phyloP scores from a whole-genome alignment of 2,329 filamentous ascomycete genomes.

The Talaromyces funiculosus region DNA sequence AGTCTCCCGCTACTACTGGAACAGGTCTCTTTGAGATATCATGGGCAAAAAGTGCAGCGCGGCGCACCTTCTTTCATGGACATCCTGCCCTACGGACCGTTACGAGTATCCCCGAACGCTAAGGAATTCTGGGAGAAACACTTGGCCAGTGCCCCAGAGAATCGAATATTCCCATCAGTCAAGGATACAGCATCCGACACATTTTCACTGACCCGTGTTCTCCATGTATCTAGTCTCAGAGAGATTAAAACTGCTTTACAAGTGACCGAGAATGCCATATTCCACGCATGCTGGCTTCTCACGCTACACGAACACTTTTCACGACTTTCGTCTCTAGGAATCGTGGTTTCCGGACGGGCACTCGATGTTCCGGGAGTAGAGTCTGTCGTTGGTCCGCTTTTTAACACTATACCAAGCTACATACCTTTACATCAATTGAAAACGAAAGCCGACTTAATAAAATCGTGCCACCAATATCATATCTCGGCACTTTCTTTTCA shows the following conservation, averaged over 20 bases:
- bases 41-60: slow-evolving; percentile 19
- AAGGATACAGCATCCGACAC: slow-evolving; percentile 17
- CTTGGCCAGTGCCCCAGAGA: slow-evolving; percentile 36
- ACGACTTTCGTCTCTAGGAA: slow-evolving; percentile 55
- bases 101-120: slow-evolving; percentile 47
- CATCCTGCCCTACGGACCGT: slow-evolving; percentile 63
- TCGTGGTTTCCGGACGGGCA: slow-evolving; percentile 72
- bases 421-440: slow-evolving; percentile 40
- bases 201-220: slow-evolving; percentile 18
- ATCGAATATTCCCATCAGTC: slow-evolving; percentile 24
- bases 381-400: slow-evolving; percentile 69
- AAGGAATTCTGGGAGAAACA: slow-evolving; percentile 63
- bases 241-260: slow-evolving; percentile 53
- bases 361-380: slow-evolving; percentile 62
- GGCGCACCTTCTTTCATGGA: slow-evolving; percentile 58
- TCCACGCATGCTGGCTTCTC: slow-evolving; percentile 69
- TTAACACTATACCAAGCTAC: slow-evolving; percentile 80
- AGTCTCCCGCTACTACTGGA: slow-evolving; percentile 66
- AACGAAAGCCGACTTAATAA: slow-evolving; percentile 58
- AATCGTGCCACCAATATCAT: slow-evolving; percentile 65
- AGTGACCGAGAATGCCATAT: slow-evolving; percentile 71
- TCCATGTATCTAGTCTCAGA: slow-evolving; percentile 45
- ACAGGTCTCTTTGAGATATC: slow-evolving; percentile 52
- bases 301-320: slow-evolving; percentile 52
- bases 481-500: slow-evolving; percentile 64